Evolutionary conservation across 805 yeast genomes (phyloP), one percentile per base, ranked within the genome.

Genomic region (Metschnikowia corniflorae): DNA sequence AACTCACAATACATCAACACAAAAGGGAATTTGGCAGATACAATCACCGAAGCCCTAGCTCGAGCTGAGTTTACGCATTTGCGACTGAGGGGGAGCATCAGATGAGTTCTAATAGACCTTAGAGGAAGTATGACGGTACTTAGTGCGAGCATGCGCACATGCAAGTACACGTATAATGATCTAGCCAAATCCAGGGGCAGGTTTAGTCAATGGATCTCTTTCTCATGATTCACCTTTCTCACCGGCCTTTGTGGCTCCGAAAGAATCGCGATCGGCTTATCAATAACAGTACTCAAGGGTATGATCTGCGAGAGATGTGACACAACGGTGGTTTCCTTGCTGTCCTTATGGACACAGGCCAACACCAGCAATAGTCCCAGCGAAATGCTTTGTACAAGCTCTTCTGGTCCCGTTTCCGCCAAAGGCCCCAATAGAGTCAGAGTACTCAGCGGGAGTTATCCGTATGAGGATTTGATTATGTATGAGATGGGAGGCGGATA

Each of bases 401-500:
- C 27, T 5, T 16, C 31, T 12, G 27, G 40, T 12, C 40, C 48
- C 10, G 17, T 16, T 7, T n/a, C 15, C 1, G 39, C 42, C 17
- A 42, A 28, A 6, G 42, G 47, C 21, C 39, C 45, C 22, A 27
- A 29, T 31, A 46, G 35, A 13, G 30, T 25, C 13, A 21, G 25
- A 2, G 7, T 21, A n/a, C n/a, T 79, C 47, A 80, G 80, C 44
- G 65, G 64, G 3, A 63, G 73, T 27, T 82, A 77, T 49, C 91
- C 89, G 1, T 80, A 80, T 51, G 68, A 73, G 28, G 88, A 85
- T 53, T 63, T 91, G 31, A 71, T 77, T 6, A 83, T 86, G 16
- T 87, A 86, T 59, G 96, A 87, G 60, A 77, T 85, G 70, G 96
- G 95, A 41, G 95, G 88, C 15, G 95, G 95, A 47, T 86, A 86